Percentiles rank a stretch among this genome's conserved stretches.
Conservation (phyloP, 306 rosid genomes). For the Prunus kanzakura region DNA sequence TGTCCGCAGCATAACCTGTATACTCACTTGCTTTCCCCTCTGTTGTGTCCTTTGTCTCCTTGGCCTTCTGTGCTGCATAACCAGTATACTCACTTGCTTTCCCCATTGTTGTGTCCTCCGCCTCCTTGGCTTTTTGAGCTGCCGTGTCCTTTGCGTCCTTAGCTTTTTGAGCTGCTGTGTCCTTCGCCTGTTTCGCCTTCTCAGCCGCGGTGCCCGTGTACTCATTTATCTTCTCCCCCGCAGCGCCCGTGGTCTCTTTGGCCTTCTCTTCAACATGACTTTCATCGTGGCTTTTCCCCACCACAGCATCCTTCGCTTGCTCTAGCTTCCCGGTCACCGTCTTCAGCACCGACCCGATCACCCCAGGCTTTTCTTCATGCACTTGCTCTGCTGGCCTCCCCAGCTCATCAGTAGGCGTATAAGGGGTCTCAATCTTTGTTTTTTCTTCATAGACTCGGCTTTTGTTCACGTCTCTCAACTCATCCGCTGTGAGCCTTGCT, state of each 20-base stretch:
- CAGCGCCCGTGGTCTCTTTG: constrained; percentile 20
- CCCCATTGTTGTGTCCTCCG: constrained; percentile 1
- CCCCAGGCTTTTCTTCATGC: constrained; percentile 41
- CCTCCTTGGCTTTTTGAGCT: constrained; percentile 11
- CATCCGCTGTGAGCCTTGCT: constrained; percentile 51
- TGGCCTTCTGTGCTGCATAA: constrained; percentile 7
- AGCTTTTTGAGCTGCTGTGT: not conserved
- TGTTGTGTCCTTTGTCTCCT: not conserved
- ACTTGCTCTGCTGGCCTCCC: constrained; percentile 15
- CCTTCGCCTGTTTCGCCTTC: constrained; percentile 22
- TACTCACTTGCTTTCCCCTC: not conserved
- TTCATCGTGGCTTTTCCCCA: constrained; percentile 43
- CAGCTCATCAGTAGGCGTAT: not conserved
- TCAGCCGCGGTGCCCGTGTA: not conserved
- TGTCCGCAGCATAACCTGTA: not conserved
- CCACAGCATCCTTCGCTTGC: constrained; percentile 65
- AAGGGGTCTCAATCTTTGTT: not conserved
- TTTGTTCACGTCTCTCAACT: constrained; percentile 41
- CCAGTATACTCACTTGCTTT: constrained; percentile 11
- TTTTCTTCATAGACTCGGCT: constrained; percentile 3
- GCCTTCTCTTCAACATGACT: constrained; percentile 2
- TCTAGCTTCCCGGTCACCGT: constrained; percentile 52
- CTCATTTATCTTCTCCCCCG: constrained; percentile 18
- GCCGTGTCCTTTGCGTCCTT: not conserved
- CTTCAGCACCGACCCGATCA: constrained; percentile 53